These are phyloP conservation scores for Vitis hybrid DNA, from an alignment of 177 flowering plant species.

Conservation along the genomic window DNA sequence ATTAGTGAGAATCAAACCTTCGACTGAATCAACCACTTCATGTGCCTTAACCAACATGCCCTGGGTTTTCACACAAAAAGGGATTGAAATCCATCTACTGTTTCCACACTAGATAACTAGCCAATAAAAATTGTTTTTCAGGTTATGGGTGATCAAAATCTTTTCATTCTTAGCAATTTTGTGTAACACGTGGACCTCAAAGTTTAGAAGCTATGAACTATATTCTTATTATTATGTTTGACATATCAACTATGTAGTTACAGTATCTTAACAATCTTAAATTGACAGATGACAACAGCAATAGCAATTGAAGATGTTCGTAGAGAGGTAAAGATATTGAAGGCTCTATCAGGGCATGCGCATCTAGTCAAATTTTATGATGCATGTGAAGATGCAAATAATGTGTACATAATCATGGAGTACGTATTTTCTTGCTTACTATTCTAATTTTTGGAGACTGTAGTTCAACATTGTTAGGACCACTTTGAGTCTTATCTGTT, in stretches of 20 bases:
- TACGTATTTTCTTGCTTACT: slow-evolving; percentile 35
- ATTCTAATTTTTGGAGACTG: neutral
- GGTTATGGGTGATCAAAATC: too few relatives aligned
- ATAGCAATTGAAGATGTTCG: slow-evolving; percentile 80
- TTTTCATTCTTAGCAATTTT: too few relatives aligned
- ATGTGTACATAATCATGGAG: slow-evolving; percentile 81
- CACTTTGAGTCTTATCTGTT: neutral
- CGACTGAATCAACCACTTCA: too few relatives aligned
- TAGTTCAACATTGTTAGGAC: neutral
- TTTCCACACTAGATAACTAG: too few relatives aligned
- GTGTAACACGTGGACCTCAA: too few relatives aligned
- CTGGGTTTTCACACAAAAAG: too few relatives aligned
- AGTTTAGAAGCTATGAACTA: neutral
- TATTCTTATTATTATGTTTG: neutral
- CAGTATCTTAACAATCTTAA: slow-evolving; percentile 9
- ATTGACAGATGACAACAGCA: slow-evolving; percentile 73
- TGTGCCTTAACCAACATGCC: too few relatives aligned
- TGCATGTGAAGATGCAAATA: slow-evolving; percentile 73
- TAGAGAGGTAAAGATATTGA: slow-evolving; percentile 74
- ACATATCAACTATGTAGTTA: neutral
- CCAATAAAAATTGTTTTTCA: too few relatives aligned
- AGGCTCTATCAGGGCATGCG: slow-evolving; percentile 65
- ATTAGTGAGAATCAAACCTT: too few relatives aligned
- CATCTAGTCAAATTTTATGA: slow-evolving; percentile 62
- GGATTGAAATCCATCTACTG: too few relatives aligned